A percentile compares a stretch with the other conserved stretches of the same genome.
Conservation (phyloP, 179 eudicot species). For the Corrigiola litoralis region DNA sequence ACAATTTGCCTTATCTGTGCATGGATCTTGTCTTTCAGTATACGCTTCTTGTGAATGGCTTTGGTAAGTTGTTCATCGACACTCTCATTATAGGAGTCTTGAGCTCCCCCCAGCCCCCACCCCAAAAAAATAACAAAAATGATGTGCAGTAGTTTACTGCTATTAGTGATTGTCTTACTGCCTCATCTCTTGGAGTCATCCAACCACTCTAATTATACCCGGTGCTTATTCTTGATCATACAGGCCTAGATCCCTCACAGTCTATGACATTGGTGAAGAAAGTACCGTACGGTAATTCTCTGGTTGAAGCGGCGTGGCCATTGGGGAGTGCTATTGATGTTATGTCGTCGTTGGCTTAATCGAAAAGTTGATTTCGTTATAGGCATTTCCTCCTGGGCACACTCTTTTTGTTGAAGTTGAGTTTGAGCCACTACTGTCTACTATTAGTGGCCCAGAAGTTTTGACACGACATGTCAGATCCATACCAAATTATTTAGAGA, state of each 20-base stretch:
- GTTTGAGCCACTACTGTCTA: constrained; percentile 4
- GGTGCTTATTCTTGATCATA: background rate
- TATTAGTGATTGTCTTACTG: too few relatives aligned
- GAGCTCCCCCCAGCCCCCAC: too few relatives aligned
- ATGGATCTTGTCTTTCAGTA: constrained; percentile 92
- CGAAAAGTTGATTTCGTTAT: background rate
- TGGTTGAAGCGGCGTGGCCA: constrained; percentile 98
- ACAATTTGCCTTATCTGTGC: constrained; percentile 77
- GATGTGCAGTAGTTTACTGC: too few relatives aligned
- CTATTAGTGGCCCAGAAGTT: constrained; percentile 23
- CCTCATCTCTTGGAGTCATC: too few relatives aligned
- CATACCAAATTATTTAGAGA: constrained; percentile 18
- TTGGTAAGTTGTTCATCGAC: constrained; percentile 51
- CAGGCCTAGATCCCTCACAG: constrained; percentile 78
- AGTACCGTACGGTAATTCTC: constrained; percentile 58
- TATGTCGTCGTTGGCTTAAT: constrained; percentile 50
- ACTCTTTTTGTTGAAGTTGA: constrained; percentile 9
- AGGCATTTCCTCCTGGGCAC: background rate
- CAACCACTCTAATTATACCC: background rate
- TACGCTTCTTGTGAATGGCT: constrained; percentile 83
- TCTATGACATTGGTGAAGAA: constrained; percentile 84
- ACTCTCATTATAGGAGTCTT: background rate
- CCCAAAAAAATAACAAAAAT: too few relatives aligned
- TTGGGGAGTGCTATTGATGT: constrained; percentile 95
- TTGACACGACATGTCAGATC: constrained; percentile 23